Evolutionary conservation across 441 rosid species (phyloP), one percentile per base, ranked within the genome.

Genomic region (Isatis lusitanica): DNA sequence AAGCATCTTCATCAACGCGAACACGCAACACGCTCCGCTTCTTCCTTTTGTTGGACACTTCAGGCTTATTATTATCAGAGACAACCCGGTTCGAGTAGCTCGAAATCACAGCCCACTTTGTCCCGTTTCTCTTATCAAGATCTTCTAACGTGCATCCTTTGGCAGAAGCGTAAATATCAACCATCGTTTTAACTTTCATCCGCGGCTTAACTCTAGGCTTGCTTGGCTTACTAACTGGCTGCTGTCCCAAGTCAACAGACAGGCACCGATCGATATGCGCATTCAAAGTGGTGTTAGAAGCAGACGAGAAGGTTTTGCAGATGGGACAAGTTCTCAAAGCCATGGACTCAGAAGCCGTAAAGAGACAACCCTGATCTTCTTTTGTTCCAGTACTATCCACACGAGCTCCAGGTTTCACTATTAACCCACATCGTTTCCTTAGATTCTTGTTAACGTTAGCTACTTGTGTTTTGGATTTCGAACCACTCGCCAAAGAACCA

Each of bases 251-350:
- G 71, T 87, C 96, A 53, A 75, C 78, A 30, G 97, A 88, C 59
- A 95, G 94, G 82, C 99, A 93, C 83, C 91, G 99, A 82, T 95
- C 98, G 10, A 95, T 95, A 83, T 92, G 99, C n/a, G 98, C 98
- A 82, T 95, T 95, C 83, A 95, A 84, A 48, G 96, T 93, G 73
- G 99, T 95, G 85, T 95, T 95, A 43, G 99, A 95, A 48, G 98
- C 84, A 58, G 98, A 92, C 4, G 98, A 89, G 84, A 95, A 95
- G 11, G 87, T 90, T 84, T 90, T 92, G 87, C 99, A 95, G 83
- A 95, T 97, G 83, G 99, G 99, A 90, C 97, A 95, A 73, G 91
- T 87, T 84, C 90, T 89, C 7, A 94, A 88, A 79, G 89, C 87
- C 98, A 92, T 92, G 5, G 91, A 82, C 76, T 92, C 98, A 5